phyloP scores from a whole-genome alignment of 352 stramenopile species.

The Phytophthora agathidicida region DNA sequence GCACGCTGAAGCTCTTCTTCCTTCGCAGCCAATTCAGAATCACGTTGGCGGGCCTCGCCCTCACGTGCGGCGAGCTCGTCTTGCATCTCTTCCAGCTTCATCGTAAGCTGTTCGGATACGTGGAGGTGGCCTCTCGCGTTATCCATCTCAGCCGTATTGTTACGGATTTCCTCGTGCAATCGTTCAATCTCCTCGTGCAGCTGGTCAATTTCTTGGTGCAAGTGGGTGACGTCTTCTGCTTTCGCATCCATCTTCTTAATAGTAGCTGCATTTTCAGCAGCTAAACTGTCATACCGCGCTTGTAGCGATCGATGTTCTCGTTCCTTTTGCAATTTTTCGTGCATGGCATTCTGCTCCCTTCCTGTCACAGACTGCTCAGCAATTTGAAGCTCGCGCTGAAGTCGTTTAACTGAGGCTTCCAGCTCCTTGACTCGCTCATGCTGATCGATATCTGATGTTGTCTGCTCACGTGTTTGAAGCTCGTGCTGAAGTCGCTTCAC shows the following conservation, averaged over 20 bases:
- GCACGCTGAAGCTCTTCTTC: slow-evolving; percentile 29
- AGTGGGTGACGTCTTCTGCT: slow-evolving; percentile 25
- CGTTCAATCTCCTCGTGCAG: slow-evolving; percentile 34
- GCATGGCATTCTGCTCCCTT: slow-evolving; percentile 53
- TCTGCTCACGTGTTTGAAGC: slow-evolving; percentile 35
- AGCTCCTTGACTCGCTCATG: slow-evolving; percentile 32
- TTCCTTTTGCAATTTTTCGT: slow-evolving; percentile 62
- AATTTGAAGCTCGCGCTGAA: slow-evolving; percentile 45
- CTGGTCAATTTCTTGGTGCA: slow-evolving; percentile 31
- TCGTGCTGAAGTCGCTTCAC: slow-evolving; percentile 43
- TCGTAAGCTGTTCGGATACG: slow-evolving; percentile 47
- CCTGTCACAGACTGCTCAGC: slow-evolving; percentile 39
- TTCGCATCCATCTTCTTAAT: slow-evolving; percentile 33
- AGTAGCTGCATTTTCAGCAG: slow-evolving; percentile 25
- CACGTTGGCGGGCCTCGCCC: slow-evolving; percentile 33
- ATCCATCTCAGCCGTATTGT: slow-evolving; percentile 55
- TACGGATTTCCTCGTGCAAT: slow-evolving; percentile 43
- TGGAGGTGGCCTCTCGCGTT: slow-evolving; percentile 42
- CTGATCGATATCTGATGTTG: slow-evolving; percentile 14
- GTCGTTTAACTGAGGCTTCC: slow-evolving; percentile 37
- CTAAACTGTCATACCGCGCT: slow-evolving; percentile 32
- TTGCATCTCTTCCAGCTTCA: slow-evolving; percentile 52
- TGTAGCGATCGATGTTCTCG: slow-evolving; percentile 50
- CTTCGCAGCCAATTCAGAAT: slow-evolving; percentile 40
- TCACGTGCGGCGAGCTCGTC: slow-evolving; percentile 38